Conservation (phyloP, 129 eudicot genomes). For the Flaveria bidentis region DNA sequence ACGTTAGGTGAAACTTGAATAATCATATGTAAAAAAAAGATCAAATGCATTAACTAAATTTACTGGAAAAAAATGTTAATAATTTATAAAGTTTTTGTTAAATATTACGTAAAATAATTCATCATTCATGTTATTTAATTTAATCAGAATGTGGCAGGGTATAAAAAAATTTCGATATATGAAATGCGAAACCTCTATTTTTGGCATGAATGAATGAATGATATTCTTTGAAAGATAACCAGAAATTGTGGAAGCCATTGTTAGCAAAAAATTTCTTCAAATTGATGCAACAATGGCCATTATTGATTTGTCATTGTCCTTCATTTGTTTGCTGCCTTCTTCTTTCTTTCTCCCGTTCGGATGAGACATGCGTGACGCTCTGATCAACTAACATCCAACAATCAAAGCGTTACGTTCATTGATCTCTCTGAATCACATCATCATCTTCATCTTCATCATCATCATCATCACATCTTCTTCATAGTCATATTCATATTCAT, state of each 20-base stretch:
- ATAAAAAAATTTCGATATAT: neutral
- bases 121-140: neutral
- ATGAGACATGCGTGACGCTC: slow-evolving; percentile 40
- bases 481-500: neutral
- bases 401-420: slow-evolving; percentile 40
- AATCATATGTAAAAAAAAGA: no score
- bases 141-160: neutral
- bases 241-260: slow-evolving; percentile 26
- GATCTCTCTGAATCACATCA: slow-evolving; percentile 33
- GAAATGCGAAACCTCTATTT: neutral
- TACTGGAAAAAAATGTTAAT: no score
- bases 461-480: neutral
- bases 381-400: slow-evolving; percentile 5
- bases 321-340: slow-evolving; percentile 27
- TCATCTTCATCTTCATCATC: neutral
- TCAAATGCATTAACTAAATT: no score
- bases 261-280: slow-evolving; percentile 27
- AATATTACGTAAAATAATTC: no score
- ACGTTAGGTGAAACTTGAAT: no score
- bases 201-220: slow-evolving; percentile 23
- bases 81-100: no score
- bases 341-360: slow-evolving; percentile 39
- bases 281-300: slow-evolving; percentile 31
- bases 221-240: slow-evolving; percentile 23
- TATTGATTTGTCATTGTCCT: slow-evolving; percentile 36